These are phyloP conservation scores for Aspergillus viridinutans DNA, from an alignment of 2,329 filamentous ascomycete species.

Conservation along the genomic window DNA sequence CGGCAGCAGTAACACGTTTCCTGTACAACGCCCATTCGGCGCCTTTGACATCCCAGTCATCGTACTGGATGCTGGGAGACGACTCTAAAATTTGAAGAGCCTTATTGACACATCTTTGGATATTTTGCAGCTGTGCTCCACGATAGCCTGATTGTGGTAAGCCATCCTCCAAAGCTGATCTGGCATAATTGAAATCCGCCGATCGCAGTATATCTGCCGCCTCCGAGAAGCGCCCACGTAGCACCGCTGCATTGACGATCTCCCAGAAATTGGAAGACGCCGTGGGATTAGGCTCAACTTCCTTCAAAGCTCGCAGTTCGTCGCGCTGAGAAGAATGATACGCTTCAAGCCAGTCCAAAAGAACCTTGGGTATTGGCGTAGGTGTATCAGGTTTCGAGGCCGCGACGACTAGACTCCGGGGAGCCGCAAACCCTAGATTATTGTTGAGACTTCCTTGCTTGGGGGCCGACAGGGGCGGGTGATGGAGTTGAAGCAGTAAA, in stretches of 20 bases:
- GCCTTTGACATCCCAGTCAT: slow-evolving; percentile 77
- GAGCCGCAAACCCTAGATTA: slow-evolving; percentile 21
- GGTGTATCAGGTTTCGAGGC: slow-evolving; percentile 23
- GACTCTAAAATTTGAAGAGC: slow-evolving; percentile 66
- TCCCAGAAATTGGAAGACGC: slow-evolving; percentile 81
- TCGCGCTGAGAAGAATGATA: slow-evolving; percentile 69
- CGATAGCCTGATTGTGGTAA: slow-evolving; percentile 64
- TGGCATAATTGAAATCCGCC: slow-evolving; percentile 74
- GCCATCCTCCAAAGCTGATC: slow-evolving; percentile 59
- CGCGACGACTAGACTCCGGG: slow-evolving; percentile 27
- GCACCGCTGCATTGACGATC: slow-evolving; percentile 65
- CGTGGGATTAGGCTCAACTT: slow-evolving; percentile 66
- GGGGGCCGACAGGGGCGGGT: slow-evolving; percentile 50
- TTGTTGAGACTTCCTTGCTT: slow-evolving; percentile 19
- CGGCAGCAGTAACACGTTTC: slow-evolving; percentile 64
- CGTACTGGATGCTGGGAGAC: slow-evolving; percentile 62
- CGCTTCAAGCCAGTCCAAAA: slow-evolving; percentile 77
- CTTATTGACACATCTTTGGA: slow-evolving; percentile 66
- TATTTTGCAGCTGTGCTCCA: slow-evolving; percentile 71
- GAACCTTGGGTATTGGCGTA: slow-evolving; percentile 63
- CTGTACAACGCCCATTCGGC: slow-evolving; percentile 82
- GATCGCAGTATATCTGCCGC: slow-evolving; percentile 65
- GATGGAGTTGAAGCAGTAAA: slow-evolving; percentile 73
- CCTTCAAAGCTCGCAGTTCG: slow-evolving; percentile 62
- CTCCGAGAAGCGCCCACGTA: slow-evolving; percentile 69